These are phyloP conservation scores for Sporisorium exsertum DNA, from an alignment of 1,284 basidiomycete species.

Conservation along the genomic window DNA sequence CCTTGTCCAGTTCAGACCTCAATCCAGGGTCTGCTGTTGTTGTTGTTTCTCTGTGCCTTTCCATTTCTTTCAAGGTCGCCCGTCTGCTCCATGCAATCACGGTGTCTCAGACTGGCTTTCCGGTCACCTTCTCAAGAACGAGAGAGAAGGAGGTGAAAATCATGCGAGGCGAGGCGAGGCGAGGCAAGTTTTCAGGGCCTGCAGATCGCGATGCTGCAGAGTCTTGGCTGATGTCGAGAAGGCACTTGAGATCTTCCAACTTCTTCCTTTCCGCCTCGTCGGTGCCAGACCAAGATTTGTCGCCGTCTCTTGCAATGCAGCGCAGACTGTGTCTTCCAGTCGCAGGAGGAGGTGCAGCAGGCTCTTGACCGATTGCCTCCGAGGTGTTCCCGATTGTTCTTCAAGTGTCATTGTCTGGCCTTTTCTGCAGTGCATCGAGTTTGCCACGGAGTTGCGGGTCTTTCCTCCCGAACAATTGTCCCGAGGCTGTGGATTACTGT, in stretches of 20 bases:
- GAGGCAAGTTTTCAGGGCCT: background rate
- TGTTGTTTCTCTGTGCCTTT: background rate
- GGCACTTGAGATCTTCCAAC: background rate
- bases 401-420: background rate
- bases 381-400: background rate
- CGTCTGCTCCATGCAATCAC: background rate
- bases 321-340: background rate
- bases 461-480: background rate
- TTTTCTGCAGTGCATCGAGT: background rate
- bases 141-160: background rate
- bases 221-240: conserved; percentile 6
- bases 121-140: too few species aligned
- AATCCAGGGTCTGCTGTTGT: too few species aligned
- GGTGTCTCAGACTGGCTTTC: too few species aligned
- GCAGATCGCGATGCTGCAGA: conserved; percentile 1
- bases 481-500: background rate
- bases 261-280: background rate
- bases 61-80: too few species aligned
- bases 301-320: background rate
- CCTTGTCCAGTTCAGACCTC: too few species aligned
- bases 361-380: background rate
- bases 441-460: background rate
- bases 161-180: background rate
- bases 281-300: background rate
- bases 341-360: background rate